Conservation (phyloP, 257 asterid species). For the Pogostemon cablin region DNA sequence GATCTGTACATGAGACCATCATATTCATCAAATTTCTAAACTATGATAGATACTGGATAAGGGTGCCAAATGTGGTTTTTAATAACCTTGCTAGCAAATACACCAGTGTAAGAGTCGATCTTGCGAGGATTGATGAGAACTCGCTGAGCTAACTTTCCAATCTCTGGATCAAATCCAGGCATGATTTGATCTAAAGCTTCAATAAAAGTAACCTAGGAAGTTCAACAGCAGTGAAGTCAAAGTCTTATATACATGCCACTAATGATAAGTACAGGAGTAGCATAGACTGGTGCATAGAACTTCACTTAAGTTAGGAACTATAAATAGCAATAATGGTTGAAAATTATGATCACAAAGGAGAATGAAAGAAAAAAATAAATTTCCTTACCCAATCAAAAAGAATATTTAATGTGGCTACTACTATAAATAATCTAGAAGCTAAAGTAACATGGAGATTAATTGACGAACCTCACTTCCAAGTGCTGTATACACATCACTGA, state of each 20-base stretch:
- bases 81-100: constrained; percentile 93
- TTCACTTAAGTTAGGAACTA: neutral
- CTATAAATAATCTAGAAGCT: constrained; percentile 15
- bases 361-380: neutral
- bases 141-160: constrained; percentile 88
- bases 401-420: constrained; percentile 13
- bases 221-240: constrained; percentile 40
- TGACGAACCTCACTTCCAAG: constrained; percentile 92
- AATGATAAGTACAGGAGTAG: neutral
- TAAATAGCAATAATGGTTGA: constrained; percentile 10
- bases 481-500: constrained; percentile 95
- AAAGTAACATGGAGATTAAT: constrained; percentile 10
- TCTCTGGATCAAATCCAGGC: constrained; percentile 98
- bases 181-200: constrained; percentile 94
- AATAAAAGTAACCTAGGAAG: constrained; percentile 79
- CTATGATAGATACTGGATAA: constrained; percentile 1
- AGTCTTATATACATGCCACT: constrained; percentile 25
- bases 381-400: constrained; percentile 17
- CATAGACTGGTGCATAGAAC: neutral
- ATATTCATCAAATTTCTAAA: constrained; percentile 14
- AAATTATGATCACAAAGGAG: constrained; percentile 23
- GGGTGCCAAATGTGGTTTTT: constrained; percentile 22
- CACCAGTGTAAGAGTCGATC: constrained; percentile 84
- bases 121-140: constrained; percentile 87
- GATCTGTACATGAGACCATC: constrained; percentile 52